Base-by-base conservation (phyloP, 345 rosid species). In the Linum lewisii region DNA sequence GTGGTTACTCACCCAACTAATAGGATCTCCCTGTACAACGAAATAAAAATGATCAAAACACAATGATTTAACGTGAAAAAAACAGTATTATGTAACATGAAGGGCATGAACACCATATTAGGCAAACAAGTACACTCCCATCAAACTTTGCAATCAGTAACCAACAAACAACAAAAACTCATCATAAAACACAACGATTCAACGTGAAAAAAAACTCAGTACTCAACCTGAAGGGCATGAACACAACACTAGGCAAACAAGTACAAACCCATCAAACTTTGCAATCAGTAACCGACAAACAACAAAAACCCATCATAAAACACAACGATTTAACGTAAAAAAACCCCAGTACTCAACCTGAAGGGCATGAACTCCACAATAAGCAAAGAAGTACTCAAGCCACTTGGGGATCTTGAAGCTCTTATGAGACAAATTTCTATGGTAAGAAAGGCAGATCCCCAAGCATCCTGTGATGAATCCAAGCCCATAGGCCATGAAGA, bases 1-100 rank as follows among this genome's bases (percentile, higher is more conserved):
- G 66, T 92, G 98, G 18, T 86, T 84, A 80, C 98, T 88, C 54
- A 86, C 96, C 96, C 98, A 91, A 70, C 79, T 86, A 65, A 86
- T 85, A 38, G 98, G 98, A 42, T 78, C 66, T 49, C 84, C 82
- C 86, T 84, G 77, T 50, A 66, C 34, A 61, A 15, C 15, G 2
- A 11, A 4, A 8, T 3, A 11, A 4, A 6, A 11, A 42, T 16
- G 14, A 29, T 29, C 7, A 29, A 29, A 29, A 29, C 2, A 8
- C 16, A 15, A 5, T 15, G 18, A 6, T 11, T 42, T 11, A 3
- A 7, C 18, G 3, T 3, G 11, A 2, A 1, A 0, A 11, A 11
- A 34, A 4, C 7, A 15, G 21, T 0, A 7, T 14, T 11, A 18
- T 65, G 36, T 26, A n/a, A 90, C 94, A 89, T 90, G 96, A 63